Evolutionary conservation across 1,139 yeast species (phyloP).

Genomic region (Candida sojae): DNA sequence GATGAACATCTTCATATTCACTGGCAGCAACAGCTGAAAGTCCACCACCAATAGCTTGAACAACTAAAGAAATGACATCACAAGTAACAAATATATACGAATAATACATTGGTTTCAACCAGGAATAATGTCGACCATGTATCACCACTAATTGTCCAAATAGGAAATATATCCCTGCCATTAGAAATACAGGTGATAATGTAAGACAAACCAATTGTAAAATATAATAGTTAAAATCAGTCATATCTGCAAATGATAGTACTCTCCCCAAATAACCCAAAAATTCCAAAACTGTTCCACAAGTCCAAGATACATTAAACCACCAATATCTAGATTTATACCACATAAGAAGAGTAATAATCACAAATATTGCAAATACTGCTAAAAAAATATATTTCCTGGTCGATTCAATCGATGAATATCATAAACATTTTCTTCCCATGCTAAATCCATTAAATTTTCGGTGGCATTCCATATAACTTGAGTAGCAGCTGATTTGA

Average conservation of each 20-base stretch:
- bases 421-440: conserved; percentile 36
- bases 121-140: conserved; percentile 62
- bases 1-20: conserved; percentile 29
- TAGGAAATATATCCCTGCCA: conserved; percentile 81
- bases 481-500: conserved; percentile 31
- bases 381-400: conserved; percentile 28
- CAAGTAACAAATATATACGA: conserved; percentile 64
- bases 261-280: conserved; percentile 73
- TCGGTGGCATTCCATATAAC: conserved; percentile 32
- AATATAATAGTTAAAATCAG: conserved; percentile 47
- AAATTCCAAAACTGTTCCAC: conserved; percentile 36
- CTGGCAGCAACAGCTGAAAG: conserved; percentile 59
- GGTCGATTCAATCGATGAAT: conserved; percentile 24
- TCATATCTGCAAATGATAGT: conserved; percentile 43
- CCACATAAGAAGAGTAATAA: conserved; percentile 21
- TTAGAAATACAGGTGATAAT: conserved; percentile 81
- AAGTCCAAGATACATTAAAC: conserved; percentile 31
- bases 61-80: conserved; percentile 64
- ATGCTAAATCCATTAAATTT: conserved; percentile 30
- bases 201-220: conserved; percentile 71
- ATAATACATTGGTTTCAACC: conserved; percentile 71
- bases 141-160: conserved; percentile 71
- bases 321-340: conserved; percentile 28
- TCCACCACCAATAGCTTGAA: conserved; percentile 86
- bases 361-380: conserved; percentile 26